phyloP scores from a whole-genome alignment of 306 rosid genomes.

The Ceratonia siliqua region DNA sequence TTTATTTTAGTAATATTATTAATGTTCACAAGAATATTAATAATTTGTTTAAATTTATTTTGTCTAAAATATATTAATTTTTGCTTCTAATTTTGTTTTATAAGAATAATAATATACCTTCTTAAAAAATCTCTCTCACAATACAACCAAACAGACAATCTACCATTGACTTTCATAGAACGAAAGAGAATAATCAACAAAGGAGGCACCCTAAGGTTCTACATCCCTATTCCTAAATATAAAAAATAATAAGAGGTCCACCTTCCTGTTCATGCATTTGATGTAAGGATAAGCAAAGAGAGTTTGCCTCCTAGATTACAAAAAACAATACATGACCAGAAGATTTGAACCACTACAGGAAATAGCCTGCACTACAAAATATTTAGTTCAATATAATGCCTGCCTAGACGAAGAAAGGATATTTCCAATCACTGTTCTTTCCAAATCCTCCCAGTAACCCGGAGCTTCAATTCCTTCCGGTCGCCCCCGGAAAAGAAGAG shows the following conservation, averaged over 20 bases:
- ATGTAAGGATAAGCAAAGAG: slow-evolving; percentile 74
- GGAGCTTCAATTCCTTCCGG: slow-evolving; percentile 76
- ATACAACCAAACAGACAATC: no score
- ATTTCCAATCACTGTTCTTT: slow-evolving; percentile 60
- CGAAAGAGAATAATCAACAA: neutral
- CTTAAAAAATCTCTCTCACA: no score
- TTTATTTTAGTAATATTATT: no score
- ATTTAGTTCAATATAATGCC: slow-evolving; percentile 26
- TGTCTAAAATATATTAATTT: no score
- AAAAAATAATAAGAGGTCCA: slow-evolving; percentile 32
- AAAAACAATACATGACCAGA: slow-evolving; percentile 50
- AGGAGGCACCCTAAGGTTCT: slow-evolving; percentile 10
- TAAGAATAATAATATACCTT: no score
- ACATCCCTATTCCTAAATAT: slow-evolving; percentile 27
- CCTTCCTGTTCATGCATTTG: slow-evolving; percentile 49
- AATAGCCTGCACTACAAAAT: slow-evolving; percentile 43
- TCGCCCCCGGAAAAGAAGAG: slow-evolving; percentile 83
- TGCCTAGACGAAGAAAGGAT: slow-evolving; percentile 23
- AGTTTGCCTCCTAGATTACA: slow-evolving; percentile 59
- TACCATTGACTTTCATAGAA: neutral
- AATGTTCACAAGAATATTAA: no score
- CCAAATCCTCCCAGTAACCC: slow-evolving; percentile 95
- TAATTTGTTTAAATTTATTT: no score
- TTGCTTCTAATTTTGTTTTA: no score
- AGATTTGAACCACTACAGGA: slow-evolving; percentile 32